Evolutionary conservation across 345 rosid genomes (phyloP), one percentile per base, ranked within the genome.

Genomic region (Arabidopsis thaliana): DNA sequence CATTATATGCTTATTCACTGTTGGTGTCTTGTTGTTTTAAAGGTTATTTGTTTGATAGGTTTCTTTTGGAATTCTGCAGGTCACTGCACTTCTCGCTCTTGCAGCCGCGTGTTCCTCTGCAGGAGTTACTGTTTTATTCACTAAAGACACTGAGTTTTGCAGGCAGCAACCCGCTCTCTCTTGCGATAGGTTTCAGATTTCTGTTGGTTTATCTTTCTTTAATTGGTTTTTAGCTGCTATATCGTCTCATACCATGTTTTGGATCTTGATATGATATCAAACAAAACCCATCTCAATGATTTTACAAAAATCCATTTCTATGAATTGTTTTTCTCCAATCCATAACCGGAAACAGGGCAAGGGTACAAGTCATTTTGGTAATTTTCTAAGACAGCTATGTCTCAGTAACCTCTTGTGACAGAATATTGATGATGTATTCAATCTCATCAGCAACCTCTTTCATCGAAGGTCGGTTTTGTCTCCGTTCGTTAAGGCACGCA

Each of bases 101-200:
- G 98, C 94, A 60, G 98, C 97, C 24, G 90, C 98, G 28, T 84
- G 88, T 80, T 87, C 98, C 58, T 91, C 98, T 20, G 97, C 95
- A 4, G 97, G 97, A 32, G 90, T 94, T 70, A 79, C 82, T 2
- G 91, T 86, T 79, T 87, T 94, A 53, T 91, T 85, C 51, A 86
- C 87, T n/a, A 87, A 82, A 82, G 97, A 94, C 82, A 69, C 89
- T 69, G 67, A 83, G 8, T 79, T 85, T 71, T 91, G 98, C 79
- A 86, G 42, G 67, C 75, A 10, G 38, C 79, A 75, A 38, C 10
- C 28, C 40, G 24, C 66, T 73, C 79, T 83, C 9, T 78, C 89
- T 2, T 93, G 96, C 78, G 48, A 69, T 69, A 81, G 67, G 81
- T 87, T 82, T 40, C 90, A 91, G 73, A 80, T 89, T 34, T 89